These are phyloP conservation scores for Baudoinia panamericana DNA, from an alignment of 495 filamentous ascomycete genomes.

Conservation along the genomic window DNA sequence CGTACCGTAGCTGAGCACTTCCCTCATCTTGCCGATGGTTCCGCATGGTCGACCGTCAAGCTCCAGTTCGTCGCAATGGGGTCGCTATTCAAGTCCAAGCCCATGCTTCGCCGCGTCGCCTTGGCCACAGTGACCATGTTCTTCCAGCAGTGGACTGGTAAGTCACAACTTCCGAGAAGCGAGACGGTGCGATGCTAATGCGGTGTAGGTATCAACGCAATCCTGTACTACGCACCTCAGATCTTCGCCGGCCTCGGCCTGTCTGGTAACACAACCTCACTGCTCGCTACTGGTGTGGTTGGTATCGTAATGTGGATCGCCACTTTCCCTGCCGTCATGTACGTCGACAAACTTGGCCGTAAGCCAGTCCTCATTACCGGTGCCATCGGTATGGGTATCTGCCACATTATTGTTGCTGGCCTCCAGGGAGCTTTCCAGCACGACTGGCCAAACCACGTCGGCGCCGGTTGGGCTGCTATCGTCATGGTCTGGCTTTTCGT, in stretches of 20 bases:
- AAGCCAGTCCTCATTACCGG: slow-evolving; percentile 30
- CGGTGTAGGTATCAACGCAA: slow-evolving; percentile 46
- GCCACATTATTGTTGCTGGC: slow-evolving; percentile 58
- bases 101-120: slow-evolving; percentile 65
- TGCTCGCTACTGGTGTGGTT: slow-evolving; percentile 68
- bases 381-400: slow-evolving; percentile 30
- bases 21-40: slow-evolving; percentile 49
- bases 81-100: slow-evolving; percentile 55
- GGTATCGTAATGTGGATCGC: slow-evolving; percentile 53
- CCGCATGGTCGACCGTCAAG: slow-evolving; percentile 47
- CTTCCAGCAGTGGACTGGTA: slow-evolving; percentile 54
- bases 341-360: slow-evolving; percentile 36
- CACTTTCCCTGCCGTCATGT: slow-evolving; percentile 46
- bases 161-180: not conserved
- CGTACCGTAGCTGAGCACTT: slow-evolving; percentile 57
- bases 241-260: slow-evolving; percentile 63
- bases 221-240: slow-evolving; percentile 54
- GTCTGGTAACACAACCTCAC: slow-evolving; percentile 45
- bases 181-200: not conserved
- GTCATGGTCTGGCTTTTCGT: slow-evolving; percentile 76
- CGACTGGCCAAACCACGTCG: slow-evolving; percentile 43
- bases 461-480: slow-evolving; percentile 65
- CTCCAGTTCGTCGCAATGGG: slow-evolving; percentile 60
- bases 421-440: slow-evolving; percentile 54
- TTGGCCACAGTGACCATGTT: slow-evolving; percentile 58